Conservation (phyloP, 2,329 filamentous ascomycete genomes). For the Fusarium dimerum region DNA sequence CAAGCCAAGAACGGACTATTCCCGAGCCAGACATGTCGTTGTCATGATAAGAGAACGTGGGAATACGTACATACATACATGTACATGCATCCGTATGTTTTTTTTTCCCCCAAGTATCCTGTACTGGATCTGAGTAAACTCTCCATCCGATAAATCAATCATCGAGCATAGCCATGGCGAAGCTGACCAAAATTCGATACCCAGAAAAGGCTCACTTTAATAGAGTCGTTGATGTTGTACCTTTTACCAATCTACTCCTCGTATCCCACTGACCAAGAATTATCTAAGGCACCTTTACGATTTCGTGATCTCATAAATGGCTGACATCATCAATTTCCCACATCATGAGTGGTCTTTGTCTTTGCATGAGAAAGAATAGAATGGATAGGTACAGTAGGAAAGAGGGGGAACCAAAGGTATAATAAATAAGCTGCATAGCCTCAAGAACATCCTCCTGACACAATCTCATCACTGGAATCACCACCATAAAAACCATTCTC, state of each 20-base stretch:
- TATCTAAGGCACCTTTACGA: conserved; percentile 17
- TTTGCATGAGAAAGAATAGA: not conserved
- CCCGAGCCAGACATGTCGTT: not conserved
- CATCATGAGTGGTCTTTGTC: no score
- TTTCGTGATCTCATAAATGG: conserved; percentile 11
- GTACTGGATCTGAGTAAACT: no score
- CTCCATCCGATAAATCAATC: no score
- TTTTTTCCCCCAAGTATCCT: no score
- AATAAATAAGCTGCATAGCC: not conserved
- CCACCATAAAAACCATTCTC: not conserved
- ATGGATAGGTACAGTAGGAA: not conserved
- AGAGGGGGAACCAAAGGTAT: not conserved
- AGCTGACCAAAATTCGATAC: no score
- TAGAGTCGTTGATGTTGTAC: not conserved
- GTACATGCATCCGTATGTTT: no score
- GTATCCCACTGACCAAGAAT: not conserved
- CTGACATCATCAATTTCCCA: conserved; percentile 14
- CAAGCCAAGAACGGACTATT: not conserved
- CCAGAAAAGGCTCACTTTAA: no score
- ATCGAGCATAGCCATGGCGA: no score
- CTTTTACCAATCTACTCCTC: not conserved
- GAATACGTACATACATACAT: not conserved
- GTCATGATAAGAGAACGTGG: not conserved
- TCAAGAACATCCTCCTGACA: not conserved
- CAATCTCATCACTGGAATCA: not conserved